Evolutionary conservation across 176 grass and related monocot species (phyloP), one percentile per base, ranked within the genome.

Genomic region (Ensete glaucum): DNA sequence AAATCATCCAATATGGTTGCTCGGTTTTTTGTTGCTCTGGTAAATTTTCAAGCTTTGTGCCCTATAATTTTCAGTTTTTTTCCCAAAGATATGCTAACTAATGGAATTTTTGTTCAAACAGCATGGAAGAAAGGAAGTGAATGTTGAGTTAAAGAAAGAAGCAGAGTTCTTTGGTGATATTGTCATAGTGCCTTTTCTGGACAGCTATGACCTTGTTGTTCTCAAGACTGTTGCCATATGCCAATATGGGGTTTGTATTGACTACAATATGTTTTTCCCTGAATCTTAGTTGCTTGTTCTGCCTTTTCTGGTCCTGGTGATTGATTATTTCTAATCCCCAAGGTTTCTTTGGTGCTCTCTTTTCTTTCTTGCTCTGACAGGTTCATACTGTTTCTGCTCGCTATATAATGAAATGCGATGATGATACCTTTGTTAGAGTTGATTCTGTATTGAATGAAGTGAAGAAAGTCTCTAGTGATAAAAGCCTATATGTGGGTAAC

Each of bases 361-460:
- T 20, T 71, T 13, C 9, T 56, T 74, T 74, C 22, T 62, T 78
- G 12, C 34, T 72, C 25, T 75, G 9, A 67, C 79, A 99, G 95
- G 88, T 89, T 74, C 75, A 1, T 77, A 81, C 79, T 26, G 88
- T 89, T 55, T 94, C 95, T 66, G 88, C 95, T 21, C 87, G 78
- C 79, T 94, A 94, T 77, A 88, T 99, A 83, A 99, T 99, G 95
- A 99, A 99, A 76, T 99, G 91, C 1, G 95, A 99, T 64, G 95
- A 99, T 85, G 95, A 99, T 82, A 99, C 71, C 43, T 99, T 99
- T 81, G 73, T 94, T 64, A 99, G 90, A 85, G 73, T 99, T 81
- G 85, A 89, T 62, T 85, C 91, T 43, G 91, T 99, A 56, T 81
- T 91, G 81, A 21, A 73, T 75, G 88, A 91, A 83, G 71, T 99